Evolutionary conservation across 108 stramenopile genomes (phyloP).

Genomic region (Skeletonema tropicum): DNA sequence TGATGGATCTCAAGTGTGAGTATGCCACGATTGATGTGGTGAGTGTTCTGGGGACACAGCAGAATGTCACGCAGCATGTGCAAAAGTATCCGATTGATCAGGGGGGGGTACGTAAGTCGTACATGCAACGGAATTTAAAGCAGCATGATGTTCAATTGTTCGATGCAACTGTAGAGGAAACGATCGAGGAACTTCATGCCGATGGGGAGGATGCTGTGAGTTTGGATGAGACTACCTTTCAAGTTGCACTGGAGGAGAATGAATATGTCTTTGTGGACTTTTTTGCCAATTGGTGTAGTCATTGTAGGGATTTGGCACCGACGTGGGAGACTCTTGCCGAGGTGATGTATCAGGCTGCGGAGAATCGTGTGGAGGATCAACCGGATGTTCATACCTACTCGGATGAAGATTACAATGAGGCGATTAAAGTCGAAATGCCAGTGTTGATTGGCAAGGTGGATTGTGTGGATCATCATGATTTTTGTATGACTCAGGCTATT

Average conservation of each 20-base stretch:
- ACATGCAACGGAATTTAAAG: constrained; percentile 82
- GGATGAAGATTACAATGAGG: constrained; percentile 64
- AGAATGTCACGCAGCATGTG: constrained; percentile 94
- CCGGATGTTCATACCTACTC: constrained; percentile 50
- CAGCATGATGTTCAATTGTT: constrained; percentile 85
- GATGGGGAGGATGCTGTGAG: constrained; percentile 86
- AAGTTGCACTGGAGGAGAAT: constrained; percentile 38
- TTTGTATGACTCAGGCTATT: constrained; percentile 79
- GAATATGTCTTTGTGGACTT: constrained; percentile 75
- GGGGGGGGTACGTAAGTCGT: constrained; percentile 78
- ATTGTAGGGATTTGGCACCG: constrained; percentile 82
- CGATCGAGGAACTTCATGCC: constrained; percentile 87
- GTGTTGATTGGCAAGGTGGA: constrained; percentile 87
- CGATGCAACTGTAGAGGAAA: constrained; percentile 73
- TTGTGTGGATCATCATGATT: constrained; percentile 80
- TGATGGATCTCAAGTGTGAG: constrained; percentile 91
- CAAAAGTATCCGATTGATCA: constrained; percentile 93
- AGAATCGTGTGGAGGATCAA: constrained; percentile 40
- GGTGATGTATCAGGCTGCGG: constrained; percentile 73
- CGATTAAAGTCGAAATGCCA: constrained; percentile 70
- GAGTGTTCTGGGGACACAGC: constrained; percentile 88
- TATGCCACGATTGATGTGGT: constrained; percentile 88
- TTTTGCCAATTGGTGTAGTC: constrained; percentile 91
- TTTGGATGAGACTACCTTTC: constrained; percentile 53
- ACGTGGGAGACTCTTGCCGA: constrained; percentile 89